Evolutionary conservation across 768 basidiomycete genomes (phyloP), one percentile per base, ranked within the genome.

Genomic region (Trametopsis cervina): DNA sequence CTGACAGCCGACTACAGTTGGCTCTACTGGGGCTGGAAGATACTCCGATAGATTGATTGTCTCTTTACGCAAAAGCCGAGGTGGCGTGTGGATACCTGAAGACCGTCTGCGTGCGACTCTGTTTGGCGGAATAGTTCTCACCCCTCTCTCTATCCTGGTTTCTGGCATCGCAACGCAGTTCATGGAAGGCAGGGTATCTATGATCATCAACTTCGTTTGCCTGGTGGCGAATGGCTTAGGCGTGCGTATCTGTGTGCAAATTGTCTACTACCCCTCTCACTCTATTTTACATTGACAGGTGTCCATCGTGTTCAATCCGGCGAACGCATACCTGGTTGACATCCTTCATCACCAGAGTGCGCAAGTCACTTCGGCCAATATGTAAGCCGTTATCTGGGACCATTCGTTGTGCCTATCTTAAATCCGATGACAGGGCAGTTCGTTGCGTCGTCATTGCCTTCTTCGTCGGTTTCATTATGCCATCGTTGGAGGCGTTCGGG

Each of bases 141-240:
- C 74, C 3, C 86, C 84, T 0, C 23, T 80, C 0, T 76, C 81
- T 1, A 60, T 80, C 4, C 57, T 77, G 0, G 46, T 63, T 0
- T 71, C 69, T 0, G 82, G 83, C 1, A 50, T 83, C 2, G 57
- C 74, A 15, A 78, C 72, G 6, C 57, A 68, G 24, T 82, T 72
- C 57, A 63, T 83, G 5, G 63, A 64, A 4, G 42, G 18, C 15
- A 45, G 33, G 15, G 76, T 77, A 1, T 65, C 53, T 1, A 83
- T 83, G 3, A 63, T 85, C 24, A 59, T 63, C 1, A 75, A 72
- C 53, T 62, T 84, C 4, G 17, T 75, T 1, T 82, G 75, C 52
- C 55, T 88, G 11, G 85, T 85, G 53, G 42, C 76, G 27, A 84
- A 83, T 50, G 79, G 83, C n/a, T 20, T 82, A 17, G 83, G 84